These are phyloP conservation scores for Coemansia sp. DNA, from an alignment of 192 early-diverging fungal genomes.

Conservation along the genomic window DNA sequence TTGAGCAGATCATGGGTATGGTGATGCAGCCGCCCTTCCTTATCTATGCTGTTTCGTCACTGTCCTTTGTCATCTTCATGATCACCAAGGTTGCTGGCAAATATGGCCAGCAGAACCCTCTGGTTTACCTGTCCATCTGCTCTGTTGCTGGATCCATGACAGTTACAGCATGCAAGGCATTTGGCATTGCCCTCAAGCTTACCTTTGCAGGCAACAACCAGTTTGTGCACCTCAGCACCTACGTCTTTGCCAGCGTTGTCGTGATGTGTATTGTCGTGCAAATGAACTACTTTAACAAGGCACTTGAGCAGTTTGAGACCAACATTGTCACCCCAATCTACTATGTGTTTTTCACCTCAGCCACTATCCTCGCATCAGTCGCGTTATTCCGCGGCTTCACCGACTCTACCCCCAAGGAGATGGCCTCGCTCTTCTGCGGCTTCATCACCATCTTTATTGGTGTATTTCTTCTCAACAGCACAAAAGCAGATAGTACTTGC, in stretches of 20 bases:
- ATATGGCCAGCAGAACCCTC: conserved; percentile 76
- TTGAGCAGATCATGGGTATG: conserved; percentile 83
- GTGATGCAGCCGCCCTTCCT: conserved; percentile 83
- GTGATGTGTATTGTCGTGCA: conserved; percentile 85
- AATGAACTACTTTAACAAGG: conserved; percentile 99
- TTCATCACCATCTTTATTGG: conserved; percentile 94
- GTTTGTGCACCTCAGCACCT: conserved; percentile 87
- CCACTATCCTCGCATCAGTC: conserved; percentile 87
- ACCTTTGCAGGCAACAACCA: conserved; percentile 94
- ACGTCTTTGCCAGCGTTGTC: conserved; percentile 82
- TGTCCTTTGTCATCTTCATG: conserved; percentile 68
- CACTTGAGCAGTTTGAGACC: conserved; percentile 89
- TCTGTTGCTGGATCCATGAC: conserved; percentile 94
- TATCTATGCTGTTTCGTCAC: conserved; percentile 72
- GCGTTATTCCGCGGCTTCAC: conserved; percentile 89
- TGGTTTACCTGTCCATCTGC: conserved; percentile 95
- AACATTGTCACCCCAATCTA: conserved; percentile 90
- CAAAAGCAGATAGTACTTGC: conserved; percentile 22
- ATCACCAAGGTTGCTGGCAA: conserved; percentile 80
- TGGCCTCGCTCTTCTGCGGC: conserved; percentile 83
- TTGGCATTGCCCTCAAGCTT: conserved; percentile 89
- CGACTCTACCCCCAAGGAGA: conserved; percentile 69
- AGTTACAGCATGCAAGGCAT: conserved; percentile 91
- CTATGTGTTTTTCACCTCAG: conserved; percentile 95
- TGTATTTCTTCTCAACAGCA: conserved; percentile 80